Evolutionary conservation across 176 grass and related monocot genomes (phyloP).

Genomic region (Panicum miliaceum): DNA sequence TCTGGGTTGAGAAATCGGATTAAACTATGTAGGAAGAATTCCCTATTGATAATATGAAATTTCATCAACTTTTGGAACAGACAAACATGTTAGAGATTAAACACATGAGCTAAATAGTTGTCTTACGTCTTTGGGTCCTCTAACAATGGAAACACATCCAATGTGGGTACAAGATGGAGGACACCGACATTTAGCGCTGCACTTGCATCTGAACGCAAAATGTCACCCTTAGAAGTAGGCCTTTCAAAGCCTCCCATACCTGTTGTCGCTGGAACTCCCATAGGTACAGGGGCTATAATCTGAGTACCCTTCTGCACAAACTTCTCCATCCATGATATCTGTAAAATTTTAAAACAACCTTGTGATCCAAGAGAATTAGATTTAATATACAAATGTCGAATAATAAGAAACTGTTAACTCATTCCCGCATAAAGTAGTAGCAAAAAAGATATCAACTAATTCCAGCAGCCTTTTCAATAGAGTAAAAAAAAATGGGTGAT

Average conservation of each 20-base stretch:
- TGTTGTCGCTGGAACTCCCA: constrained; percentile 87
- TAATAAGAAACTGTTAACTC: constrained; percentile 12
- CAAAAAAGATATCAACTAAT: background rate
- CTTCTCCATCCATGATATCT: constrained; percentile 99
- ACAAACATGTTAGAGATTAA: constrained; percentile 30
- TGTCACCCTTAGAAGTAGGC: constrained; percentile 79
- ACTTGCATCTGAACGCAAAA: constrained; percentile 94
- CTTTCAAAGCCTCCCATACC: constrained; percentile 99
- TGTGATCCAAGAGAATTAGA: constrained; percentile 13
- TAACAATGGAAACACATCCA: constrained; percentile 92
- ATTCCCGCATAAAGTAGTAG: constrained; percentile 22
- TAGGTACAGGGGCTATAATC: constrained; percentile 97
- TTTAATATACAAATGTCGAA: constrained; percentile 36
- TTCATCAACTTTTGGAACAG: background rate
- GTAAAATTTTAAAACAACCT: constrained; percentile 37
- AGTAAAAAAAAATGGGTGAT: background rate
- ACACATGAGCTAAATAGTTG: constrained; percentile 24
- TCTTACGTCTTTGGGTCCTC: constrained; percentile 90
- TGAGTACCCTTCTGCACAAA: constrained; percentile 96
- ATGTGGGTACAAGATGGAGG: constrained; percentile 93
- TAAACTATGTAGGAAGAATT: background rate
- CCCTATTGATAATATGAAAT: constrained; percentile 1
- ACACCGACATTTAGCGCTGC: constrained; percentile 91
- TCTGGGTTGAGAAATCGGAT: constrained; percentile 10
- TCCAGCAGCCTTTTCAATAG: background rate